Conservation (phyloP, 257 asterid species). For the Nicotiana attenuata region DNA sequence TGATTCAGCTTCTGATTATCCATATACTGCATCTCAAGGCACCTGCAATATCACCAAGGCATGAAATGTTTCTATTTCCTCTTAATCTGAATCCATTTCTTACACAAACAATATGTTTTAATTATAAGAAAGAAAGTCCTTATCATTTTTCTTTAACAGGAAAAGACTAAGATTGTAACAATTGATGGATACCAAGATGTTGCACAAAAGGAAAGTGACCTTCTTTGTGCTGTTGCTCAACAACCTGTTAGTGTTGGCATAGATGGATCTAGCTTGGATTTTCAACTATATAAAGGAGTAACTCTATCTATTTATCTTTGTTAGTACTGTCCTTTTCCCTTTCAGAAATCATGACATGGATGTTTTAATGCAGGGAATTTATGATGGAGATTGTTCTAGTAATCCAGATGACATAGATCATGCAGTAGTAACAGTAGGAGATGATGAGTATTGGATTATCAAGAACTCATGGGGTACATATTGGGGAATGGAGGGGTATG, state of each 20-base stretch:
- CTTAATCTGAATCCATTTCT: background rate
- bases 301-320: background rate
- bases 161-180: constrained; percentile 11
- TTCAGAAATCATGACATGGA: background rate
- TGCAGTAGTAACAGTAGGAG: constrained; percentile 22
- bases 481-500: constrained; percentile 29
- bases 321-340: background rate
- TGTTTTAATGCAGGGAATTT: constrained; percentile 16
- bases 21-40: constrained; percentile 20
- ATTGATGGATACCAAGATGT: constrained; percentile 30
- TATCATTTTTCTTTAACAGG: constrained; percentile 7
- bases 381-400: constrained; percentile 24
- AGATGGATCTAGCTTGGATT: constrained; percentile 24
- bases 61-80: background rate
- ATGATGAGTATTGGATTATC: constrained; percentile 26
- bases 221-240: constrained; percentile 28
- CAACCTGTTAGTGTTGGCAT: constrained; percentile 35
- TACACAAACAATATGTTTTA: background rate
- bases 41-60: constrained; percentile 28
- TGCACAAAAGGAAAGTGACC: constrained; percentile 18
- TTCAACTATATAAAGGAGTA: constrained; percentile 31
- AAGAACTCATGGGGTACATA: constrained; percentile 28
- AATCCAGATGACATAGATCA: constrained; percentile 20
- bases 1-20: constrained; percentile 24
- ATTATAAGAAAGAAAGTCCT: background rate